Percentiles rank a stretch among this genome's conserved stretches.
Evolutionary conservation across 129 eudicot species (phyloP).

Genomic region (Ambrosia artemisiifolia): DNA sequence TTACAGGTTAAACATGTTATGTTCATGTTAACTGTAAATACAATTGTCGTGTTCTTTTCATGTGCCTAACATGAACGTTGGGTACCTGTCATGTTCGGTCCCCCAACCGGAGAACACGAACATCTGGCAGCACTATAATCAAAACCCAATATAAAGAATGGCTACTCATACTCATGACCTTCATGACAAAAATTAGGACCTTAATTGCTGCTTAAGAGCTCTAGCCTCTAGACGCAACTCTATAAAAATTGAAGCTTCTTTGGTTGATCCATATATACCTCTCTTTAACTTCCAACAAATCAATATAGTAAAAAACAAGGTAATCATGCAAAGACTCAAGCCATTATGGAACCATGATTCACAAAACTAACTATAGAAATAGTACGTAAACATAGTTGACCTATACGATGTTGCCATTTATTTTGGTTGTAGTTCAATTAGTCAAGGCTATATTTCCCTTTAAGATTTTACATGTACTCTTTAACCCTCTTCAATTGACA

Average conservation of each 20-base stretch:
- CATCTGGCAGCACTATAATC: too few relatives aligned
- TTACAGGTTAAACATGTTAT: too few relatives aligned
- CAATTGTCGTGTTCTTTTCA: too few relatives aligned
- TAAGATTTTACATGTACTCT: background rate
- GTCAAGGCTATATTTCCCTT: background rate
- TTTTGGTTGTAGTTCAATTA: background rate
- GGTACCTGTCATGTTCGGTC: too few relatives aligned
- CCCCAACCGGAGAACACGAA: too few relatives aligned
- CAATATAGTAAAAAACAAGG: background rate
- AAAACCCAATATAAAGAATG: too few relatives aligned
- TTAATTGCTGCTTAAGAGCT: background rate
- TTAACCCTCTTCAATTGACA: background rate
- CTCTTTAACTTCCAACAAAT: background rate
- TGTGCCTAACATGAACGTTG: too few relatives aligned
- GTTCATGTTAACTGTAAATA: too few relatives aligned
- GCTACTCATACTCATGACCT: too few relatives aligned
- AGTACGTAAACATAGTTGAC: conserved; percentile 5
- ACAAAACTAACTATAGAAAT: background rate
- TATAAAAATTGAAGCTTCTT: background rate
- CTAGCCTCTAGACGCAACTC: background rate
- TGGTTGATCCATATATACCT: background rate
- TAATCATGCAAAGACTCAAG: background rate
- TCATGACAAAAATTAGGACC: too few relatives aligned
- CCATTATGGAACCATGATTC: background rate
- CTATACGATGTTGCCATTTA: background rate